Conservation (phyloP, 352 stramenopile species). For the Phytophthora constricta region DNA sequence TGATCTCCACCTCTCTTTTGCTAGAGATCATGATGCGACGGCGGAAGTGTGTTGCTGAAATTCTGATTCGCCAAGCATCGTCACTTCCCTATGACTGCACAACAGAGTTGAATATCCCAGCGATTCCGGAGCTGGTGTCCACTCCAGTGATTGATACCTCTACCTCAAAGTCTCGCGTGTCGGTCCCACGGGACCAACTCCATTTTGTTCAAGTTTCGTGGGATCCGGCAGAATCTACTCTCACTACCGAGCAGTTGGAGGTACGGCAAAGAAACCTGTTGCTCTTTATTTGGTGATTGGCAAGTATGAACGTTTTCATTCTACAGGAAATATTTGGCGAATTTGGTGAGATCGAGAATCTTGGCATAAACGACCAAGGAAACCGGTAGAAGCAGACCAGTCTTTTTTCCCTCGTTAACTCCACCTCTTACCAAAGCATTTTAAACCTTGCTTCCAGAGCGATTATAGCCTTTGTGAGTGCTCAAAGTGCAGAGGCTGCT, state of each 20-base stretch:
- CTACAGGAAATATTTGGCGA: conserved; percentile 33
- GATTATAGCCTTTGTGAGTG: conserved; percentile 39
- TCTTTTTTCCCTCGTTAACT: background rate
- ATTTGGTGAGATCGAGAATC: conserved; percentile 38
- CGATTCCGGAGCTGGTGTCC: conserved; percentile 31
- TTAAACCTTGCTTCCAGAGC: conserved; percentile 19
- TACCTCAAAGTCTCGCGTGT: background rate
- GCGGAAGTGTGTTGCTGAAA: conserved; percentile 46
- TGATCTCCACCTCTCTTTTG: background rate
- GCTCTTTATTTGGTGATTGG: background rate
- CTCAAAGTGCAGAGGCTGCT: conserved; percentile 28
- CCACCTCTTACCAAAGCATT: background rate
- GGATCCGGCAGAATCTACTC: conserved; percentile 20
- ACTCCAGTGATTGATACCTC: conserved; percentile 1
- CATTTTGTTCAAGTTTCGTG: conserved; percentile 54
- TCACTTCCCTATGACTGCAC: conserved; percentile 51
- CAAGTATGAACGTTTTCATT: background rate
- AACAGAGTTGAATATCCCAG: conserved; percentile 43
- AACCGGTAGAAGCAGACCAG: conserved; percentile 27
- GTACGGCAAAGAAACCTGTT: conserved; percentile 17
- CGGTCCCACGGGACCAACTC: conserved; percentile 12
- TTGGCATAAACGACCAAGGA: conserved; percentile 35
- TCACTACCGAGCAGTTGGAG: conserved; percentile 36
- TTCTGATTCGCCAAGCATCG: conserved; percentile 58
- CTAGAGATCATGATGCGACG: conserved; percentile 37